phyloP scores from a whole-genome alignment of 371 early-diverging fungal species.

The Mortierella sp. region DNA sequence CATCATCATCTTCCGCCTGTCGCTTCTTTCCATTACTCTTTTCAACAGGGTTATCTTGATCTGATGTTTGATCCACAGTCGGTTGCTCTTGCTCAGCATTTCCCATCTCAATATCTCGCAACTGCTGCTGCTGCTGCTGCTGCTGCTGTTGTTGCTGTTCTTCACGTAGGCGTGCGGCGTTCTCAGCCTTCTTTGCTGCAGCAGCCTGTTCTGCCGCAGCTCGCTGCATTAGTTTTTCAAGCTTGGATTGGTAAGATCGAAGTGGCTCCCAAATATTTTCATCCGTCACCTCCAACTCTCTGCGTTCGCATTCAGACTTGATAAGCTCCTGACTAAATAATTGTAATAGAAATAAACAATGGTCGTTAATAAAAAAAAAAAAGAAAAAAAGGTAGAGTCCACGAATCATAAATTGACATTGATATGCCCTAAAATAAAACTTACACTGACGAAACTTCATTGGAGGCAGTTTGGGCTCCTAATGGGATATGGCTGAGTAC shows the following conservation, averaged over 20 bases:
- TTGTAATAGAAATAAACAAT: not conserved
- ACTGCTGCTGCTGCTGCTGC: not conserved
- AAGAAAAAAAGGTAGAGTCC: not conserved
- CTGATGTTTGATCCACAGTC: not conserved
- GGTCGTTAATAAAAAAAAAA: not conserved
- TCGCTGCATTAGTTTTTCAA: conserved; percentile 34
- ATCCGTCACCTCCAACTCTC: conserved; percentile 9
- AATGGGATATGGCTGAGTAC: conserved; percentile 33
- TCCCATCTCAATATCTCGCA: conserved; percentile 21
- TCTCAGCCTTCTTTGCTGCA: conserved; percentile 22
- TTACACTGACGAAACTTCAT: conserved; percentile 33
- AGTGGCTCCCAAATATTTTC: conserved; percentile 31
- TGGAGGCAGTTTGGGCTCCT: conserved; percentile 12
- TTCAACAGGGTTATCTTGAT: not conserved
- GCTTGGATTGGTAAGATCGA: conserved; percentile 39
- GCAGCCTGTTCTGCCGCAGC: conserved; percentile 37
- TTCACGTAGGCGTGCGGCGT: conserved; percentile 13
- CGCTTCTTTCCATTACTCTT: conserved; percentile 42
- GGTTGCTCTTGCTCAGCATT: not conserved
- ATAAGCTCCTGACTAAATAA: conserved; percentile 33
- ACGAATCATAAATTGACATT: not conserved
- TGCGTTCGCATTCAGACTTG: conserved; percentile 14
- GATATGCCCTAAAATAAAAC: not conserved
- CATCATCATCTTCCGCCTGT: conserved; percentile 29
- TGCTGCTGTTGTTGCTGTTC: conserved; percentile 15